Evolutionary conservation across 352 stramenopile species (phyloP).

Genomic region (Phytophthora vignae): DNA sequence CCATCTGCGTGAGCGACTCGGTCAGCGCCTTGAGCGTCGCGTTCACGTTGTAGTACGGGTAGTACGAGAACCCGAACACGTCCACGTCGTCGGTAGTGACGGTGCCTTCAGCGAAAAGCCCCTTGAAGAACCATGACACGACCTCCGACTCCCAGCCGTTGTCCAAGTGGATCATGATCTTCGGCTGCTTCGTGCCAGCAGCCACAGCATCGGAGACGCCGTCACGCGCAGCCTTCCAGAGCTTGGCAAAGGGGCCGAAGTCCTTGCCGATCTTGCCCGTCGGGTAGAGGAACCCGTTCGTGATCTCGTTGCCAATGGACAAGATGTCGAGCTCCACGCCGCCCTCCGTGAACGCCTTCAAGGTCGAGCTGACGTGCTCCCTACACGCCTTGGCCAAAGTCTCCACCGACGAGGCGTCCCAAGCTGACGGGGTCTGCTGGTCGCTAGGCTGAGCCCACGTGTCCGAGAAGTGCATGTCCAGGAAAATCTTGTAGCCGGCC

Average conservation of each 20-base stretch:
- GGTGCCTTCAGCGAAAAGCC: conserved; percentile 34
- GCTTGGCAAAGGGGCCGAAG: conserved; percentile 35
- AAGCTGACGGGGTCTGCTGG: conserved; percentile 27
- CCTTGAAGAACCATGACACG: conserved; percentile 41
- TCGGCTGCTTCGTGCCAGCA: conserved; percentile 32
- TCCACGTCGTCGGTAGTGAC: conserved; percentile 41
- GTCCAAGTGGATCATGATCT: conserved; percentile 46
- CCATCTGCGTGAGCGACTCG: conserved; percentile 32
- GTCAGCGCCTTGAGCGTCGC: conserved; percentile 40
- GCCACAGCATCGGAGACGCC: conserved; percentile 36
- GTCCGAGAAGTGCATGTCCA: conserved; percentile 48
- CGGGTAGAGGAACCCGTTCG: conserved; percentile 40
- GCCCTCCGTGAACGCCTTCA: conserved; percentile 39
- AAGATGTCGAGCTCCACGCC: conserved; percentile 38
- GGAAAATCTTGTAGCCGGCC: conserved; percentile 41
- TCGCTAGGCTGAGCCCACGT: conserved; percentile 37
- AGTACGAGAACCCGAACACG: conserved; percentile 44
- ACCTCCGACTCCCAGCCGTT: conserved; percentile 45
- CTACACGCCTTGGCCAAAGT: conserved; percentile 24
- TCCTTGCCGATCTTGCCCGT: conserved; percentile 34
- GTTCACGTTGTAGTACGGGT: conserved; percentile 39
- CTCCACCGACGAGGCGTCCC: conserved; percentile 30
- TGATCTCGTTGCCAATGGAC: conserved; percentile 47
- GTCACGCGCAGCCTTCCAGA: conserved; percentile 36
- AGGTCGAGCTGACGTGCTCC: conserved; percentile 38